These are phyloP conservation scores for Rhizopus delemar DNA, from an alignment of 371 early-diverging fungal genomes.

Conservation along the genomic window DNA sequence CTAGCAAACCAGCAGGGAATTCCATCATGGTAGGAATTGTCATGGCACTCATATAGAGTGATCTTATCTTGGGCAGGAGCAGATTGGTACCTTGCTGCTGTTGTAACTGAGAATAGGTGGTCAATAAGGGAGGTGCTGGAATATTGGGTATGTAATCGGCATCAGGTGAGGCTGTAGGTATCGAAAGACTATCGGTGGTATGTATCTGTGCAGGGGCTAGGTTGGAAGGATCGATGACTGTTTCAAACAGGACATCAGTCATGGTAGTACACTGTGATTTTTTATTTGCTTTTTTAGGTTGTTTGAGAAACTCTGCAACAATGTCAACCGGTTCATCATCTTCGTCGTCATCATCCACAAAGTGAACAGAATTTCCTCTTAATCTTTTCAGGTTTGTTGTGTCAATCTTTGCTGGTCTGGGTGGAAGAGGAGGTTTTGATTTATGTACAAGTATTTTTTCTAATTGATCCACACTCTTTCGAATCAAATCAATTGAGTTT, in stretches of 20 bases:
- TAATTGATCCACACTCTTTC: constrained; percentile 37
- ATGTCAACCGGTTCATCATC: constrained; percentile 42
- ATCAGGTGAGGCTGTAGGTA: constrained; percentile 16
- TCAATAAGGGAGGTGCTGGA: constrained; percentile 47
- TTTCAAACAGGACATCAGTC: constrained; percentile 24
- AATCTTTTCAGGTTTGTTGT: constrained; percentile 17
- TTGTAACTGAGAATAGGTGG: constrained; percentile 40
- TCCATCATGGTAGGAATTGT: constrained; percentile 55
- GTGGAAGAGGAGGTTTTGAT: constrained; percentile 33
- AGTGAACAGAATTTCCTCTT: constrained; percentile 48
- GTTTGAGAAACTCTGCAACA: constrained; percentile 22
- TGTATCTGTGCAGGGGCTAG: constrained; percentile 36
- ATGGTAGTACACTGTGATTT: neutral
- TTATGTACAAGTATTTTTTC: constrained; percentile 37
- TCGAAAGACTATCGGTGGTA: constrained; percentile 29
- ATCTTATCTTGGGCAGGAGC: constrained; percentile 38
- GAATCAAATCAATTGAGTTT: constrained; percentile 30
- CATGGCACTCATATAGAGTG: constrained; percentile 51
- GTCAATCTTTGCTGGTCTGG: constrained; percentile 26
- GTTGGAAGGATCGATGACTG: constrained; percentile 27
- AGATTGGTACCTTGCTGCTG: constrained; percentile 10
- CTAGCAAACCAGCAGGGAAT: constrained; percentile 64
- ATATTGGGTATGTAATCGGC: constrained; percentile 38
- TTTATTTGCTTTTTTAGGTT: neutral
- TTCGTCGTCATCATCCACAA: constrained; percentile 49